phyloP scores from a whole-genome alignment of 805 yeast species.

The Sugiyamaella chiloensis region DNA sequence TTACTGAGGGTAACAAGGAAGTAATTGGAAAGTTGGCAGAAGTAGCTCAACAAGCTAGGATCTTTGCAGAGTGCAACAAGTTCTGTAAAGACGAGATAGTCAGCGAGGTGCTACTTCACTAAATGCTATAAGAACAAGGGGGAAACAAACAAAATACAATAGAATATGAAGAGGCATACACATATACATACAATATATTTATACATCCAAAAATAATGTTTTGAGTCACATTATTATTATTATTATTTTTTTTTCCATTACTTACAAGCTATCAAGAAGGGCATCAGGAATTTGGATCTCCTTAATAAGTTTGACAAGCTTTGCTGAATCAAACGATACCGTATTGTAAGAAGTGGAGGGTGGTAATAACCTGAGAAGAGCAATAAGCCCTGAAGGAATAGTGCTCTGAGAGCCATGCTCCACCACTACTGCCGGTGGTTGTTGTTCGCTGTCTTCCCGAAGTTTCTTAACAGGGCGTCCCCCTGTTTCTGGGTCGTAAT shows the following conservation, averaged over 20 bases:
- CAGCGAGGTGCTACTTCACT: constrained; percentile 2
- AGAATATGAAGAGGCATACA: too few relatives aligned
- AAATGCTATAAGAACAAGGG: too few relatives aligned
- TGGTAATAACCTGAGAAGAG: constrained; percentile 57
- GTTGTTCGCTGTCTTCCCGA: constrained; percentile 8
- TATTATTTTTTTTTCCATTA: too few relatives aligned
- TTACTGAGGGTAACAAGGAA: constrained; percentile 68
- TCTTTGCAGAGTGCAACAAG: constrained; percentile 69
- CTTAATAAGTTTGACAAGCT: constrained; percentile 41
- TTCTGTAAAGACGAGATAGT: constrained; percentile 52
- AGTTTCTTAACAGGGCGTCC: constrained; percentile 14
- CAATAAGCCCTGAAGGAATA: constrained; percentile 38
- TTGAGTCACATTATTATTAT: too few relatives aligned
- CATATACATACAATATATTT: too few relatives aligned
- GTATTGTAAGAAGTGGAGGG: constrained; percentile 54
- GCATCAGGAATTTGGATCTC: constrained; percentile 12
- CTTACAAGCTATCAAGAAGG: constrained; percentile 3
- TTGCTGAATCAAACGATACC: constrained; percentile 52
- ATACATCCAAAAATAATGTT: too few relatives aligned
- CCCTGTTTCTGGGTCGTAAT: background rate
- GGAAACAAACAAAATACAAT: too few relatives aligned
- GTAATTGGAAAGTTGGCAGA: constrained; percentile 70
- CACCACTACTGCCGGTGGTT: constrained; percentile 11
- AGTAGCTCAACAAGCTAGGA: constrained; percentile 73
- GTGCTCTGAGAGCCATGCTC: constrained; percentile 21